Evolutionary conservation across 805 yeast genomes (phyloP), one percentile per base, ranked within the genome.

Genomic region (Suhomyces vadensis): DNA sequence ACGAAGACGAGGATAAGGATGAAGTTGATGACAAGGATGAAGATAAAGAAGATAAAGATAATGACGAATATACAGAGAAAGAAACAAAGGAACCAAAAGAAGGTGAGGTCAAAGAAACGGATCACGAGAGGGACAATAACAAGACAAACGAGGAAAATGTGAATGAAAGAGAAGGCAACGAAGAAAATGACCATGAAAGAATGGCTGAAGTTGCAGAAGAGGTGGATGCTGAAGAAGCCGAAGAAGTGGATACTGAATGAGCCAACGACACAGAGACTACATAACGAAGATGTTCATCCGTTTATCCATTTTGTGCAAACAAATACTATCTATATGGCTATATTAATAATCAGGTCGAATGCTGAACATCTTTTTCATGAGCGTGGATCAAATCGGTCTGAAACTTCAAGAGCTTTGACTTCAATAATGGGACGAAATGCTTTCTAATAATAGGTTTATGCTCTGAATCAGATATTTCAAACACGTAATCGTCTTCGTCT

Each of bases 331-430:
- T 29, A 31, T 37, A 33, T 31, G 37, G n/a, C n/a, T n/a, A 25
- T 11, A 6, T 23, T 23, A 11, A 16, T 13, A 7, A 19, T 39
- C 21, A 40, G 6, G 66, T 63, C 47, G 70, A 67, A 53, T 83
- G 85, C 57, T 83, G 85, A 44, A 86, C 72, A 46, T 81, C 83
- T 50, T 73, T 69, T 41, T 81, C 81, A 61, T 85, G 91, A 9
- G 81, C 78, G 11, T 56, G 59, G 40, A 86, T 72, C 55, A 86
- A 73, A 54, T 80, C 87, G 24, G 56, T 61, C 62, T 86, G 95
- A 58, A 85, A 86, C 48, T 73, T 62, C 62, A 71, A 57, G 52
- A 86, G 75, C 41, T 73, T 71, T 8, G 59, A 50, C 46, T 68
- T 64, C 25, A 82, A 69, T 16, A 65, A 55, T 3, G 92, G 90